Evolutionary conservation across 1,284 basidiomycete species (phyloP), one percentile per base, ranked within the genome.

Genomic region (Rhodotorula mucilaginosa): DNA sequence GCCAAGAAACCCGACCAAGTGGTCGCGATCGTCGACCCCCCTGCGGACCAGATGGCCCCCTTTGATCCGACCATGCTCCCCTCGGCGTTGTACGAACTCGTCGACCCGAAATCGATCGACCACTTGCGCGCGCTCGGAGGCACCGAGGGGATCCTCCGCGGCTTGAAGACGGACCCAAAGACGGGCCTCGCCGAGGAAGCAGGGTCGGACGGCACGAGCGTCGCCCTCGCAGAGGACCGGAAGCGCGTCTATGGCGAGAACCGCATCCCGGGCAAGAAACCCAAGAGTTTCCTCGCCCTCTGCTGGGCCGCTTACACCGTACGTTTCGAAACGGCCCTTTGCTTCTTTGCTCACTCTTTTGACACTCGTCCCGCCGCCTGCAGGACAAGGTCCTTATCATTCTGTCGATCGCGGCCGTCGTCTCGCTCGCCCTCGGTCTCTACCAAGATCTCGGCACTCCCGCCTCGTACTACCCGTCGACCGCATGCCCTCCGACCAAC

Each of bases 371-470:
- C 31, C 52, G 19, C 8, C 16, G 18, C 44, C 26, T 15, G 18
- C 60, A 74, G 73, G 72, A 76, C 70, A 64, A 68, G 71, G 49
- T 74, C 52, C 79, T 93, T 90, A 88, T 97, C 75, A 82, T 99
- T 65, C 86, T 98, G 58, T 91, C 90, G 47, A 87, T 98, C 78
- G 93, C 94, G 52, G 96, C 97, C 7, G 88, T 92, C 65, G 87
- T 99, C 60, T 97, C 96, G 5, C 86, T 99, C 58, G 93, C 93
- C 15, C 88, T 99, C 29, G 96, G 97, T 65, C 83, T 99, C 57
- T 97, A 97, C 83, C 71, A 72, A 48, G 72, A 73, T 56, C 68
- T 97, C 79, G 94, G 93, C 19, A 87, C 89, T 0, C 81, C 86
- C 0, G 86, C 87, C 10, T 81, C 87, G 19, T 76, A 81, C 5